Evolutionary conservation across 2,329 filamentous ascomycete species (phyloP).

Genomic region (Pseudogymnoascus verrucosus): DNA sequence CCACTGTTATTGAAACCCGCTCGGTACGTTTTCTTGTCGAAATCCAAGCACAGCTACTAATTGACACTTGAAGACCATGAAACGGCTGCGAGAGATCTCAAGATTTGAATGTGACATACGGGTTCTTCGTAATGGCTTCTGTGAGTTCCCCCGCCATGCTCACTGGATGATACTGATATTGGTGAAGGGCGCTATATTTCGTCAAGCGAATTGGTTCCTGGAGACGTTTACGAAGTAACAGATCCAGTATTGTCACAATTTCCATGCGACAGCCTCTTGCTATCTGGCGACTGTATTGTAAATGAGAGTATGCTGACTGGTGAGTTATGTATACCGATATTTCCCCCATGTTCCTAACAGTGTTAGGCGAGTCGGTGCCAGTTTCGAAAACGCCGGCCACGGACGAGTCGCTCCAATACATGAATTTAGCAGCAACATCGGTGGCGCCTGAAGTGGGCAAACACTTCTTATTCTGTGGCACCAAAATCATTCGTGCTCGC

Average conservation of each 20-base stretch:
- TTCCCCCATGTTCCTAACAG: slow-evolving; percentile 15
- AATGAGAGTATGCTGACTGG: slow-evolving; percentile 98
- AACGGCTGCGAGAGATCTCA: slow-evolving; percentile 80
- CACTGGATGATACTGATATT: not conserved
- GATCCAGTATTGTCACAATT: slow-evolving; percentile 84
- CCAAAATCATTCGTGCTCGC: slow-evolving; percentile 85
- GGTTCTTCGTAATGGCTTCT: slow-evolving; percentile 90
- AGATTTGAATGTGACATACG: slow-evolving; percentile 92
- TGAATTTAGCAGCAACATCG: slow-evolving; percentile 74
- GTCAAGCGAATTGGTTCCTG: slow-evolving; percentile 84
- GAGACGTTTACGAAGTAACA: slow-evolving; percentile 93
- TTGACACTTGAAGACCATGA: slow-evolving; percentile 60
- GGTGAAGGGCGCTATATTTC: slow-evolving; percentile 67
- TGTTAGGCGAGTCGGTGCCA: slow-evolving; percentile 78
- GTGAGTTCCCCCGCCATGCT: slow-evolving; percentile 38
- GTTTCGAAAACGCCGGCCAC: slow-evolving; percentile 85
- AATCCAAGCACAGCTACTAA: slow-evolving; percentile 16
- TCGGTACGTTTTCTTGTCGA: slow-evolving; percentile 44
- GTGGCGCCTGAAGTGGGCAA: slow-evolving; percentile 76
- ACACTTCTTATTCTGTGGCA: slow-evolving; percentile 90
- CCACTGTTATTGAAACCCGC: slow-evolving; percentile 83
- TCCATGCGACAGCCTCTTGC: slow-evolving; percentile 82
- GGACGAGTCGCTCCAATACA: slow-evolving; percentile 65
- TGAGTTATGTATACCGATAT: slow-evolving; percentile 23
- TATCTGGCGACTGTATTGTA: slow-evolving; percentile 94